Evolutionary conservation across 2,329 filamentous ascomycete species (phyloP).

Genomic region (Diaporthe australafricana): DNA sequence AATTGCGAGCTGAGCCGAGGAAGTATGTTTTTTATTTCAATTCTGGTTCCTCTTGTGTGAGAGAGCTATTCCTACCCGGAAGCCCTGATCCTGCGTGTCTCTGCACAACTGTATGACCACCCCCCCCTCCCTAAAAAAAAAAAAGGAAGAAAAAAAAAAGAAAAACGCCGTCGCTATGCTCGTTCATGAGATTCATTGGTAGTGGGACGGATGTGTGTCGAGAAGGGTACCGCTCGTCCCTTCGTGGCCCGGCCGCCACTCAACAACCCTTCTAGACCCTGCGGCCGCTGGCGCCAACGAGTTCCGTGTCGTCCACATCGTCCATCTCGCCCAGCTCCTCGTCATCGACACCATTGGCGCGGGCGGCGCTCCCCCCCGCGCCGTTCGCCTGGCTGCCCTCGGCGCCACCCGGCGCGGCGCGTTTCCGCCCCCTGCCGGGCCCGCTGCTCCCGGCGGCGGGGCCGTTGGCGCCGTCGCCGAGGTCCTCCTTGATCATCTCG

Average conservation of each 20-base stretch:
- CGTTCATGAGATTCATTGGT: not conserved
- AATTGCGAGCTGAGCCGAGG: not conserved
- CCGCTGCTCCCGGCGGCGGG: not conserved
- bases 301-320: slow-evolving; percentile 35
- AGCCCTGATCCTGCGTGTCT: not conserved
- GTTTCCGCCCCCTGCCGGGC: slow-evolving; percentile 30
- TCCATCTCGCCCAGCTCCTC: slow-evolving; percentile 38
- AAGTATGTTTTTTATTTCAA: not conserved
- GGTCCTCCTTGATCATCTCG: slow-evolving; percentile 50
- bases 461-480: slow-evolving; percentile 21
- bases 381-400: slow-evolving; percentile 25
- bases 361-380: slow-evolving; percentile 1
- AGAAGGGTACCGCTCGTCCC: slow-evolving; percentile 18
- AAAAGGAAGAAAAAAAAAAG: too few species aligned
- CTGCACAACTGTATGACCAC: not conserved
- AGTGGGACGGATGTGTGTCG: not conserved
- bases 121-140: too few species aligned
- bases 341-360: slow-evolving; percentile 28
- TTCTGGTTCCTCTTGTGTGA: not conserved
- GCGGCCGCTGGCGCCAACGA: slow-evolving; percentile 31
- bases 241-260: slow-evolving; percentile 2
- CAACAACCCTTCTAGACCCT: slow-evolving; percentile 31
- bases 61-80: not conserved
- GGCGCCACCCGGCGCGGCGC: slow-evolving; percentile 19
- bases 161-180: slow-evolving; percentile 38